phyloP scores from a whole-genome alignment of 2,329 filamentous ascomycete species.

The Huntiella decipiens region DNA sequence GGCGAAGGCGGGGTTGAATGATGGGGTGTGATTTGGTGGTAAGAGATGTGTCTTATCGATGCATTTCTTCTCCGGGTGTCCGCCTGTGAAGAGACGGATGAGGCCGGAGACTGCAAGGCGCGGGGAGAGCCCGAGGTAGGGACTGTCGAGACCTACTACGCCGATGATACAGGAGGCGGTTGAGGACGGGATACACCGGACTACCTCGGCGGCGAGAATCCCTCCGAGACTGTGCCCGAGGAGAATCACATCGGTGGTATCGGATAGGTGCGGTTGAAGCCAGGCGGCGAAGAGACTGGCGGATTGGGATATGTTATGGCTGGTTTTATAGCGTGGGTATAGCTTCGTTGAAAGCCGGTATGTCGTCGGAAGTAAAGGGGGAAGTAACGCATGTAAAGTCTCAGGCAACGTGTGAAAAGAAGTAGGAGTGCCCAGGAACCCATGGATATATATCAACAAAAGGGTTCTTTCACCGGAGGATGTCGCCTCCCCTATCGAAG shows the following conservation, averaged over 20 bases:
- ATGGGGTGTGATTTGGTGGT: not conserved
- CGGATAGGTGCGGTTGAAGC: slow-evolving; percentile 58
- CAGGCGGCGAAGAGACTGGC: slow-evolving; percentile 69
- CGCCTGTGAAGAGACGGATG: slow-evolving; percentile 49
- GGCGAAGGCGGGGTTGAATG: slow-evolving; percentile 53
- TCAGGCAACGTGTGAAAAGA: slow-evolving; percentile 78
- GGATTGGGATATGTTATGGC: slow-evolving; percentile 44
- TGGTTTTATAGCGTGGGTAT: slow-evolving; percentile 63
- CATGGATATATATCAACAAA: slow-evolving; percentile 70
- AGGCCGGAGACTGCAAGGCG: slow-evolving; percentile 71
- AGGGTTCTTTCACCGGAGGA: slow-evolving; percentile 20
- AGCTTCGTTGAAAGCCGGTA: slow-evolving; percentile 77
- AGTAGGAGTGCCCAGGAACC: slow-evolving; percentile 74
- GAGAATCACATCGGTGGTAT: slow-evolving; percentile 59
- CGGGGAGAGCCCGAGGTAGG: slow-evolving; percentile 75
- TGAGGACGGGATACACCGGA: slow-evolving; percentile 13
- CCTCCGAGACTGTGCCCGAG: slow-evolving; percentile 86
- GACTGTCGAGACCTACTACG: slow-evolving; percentile 65
- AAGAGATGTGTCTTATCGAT: not conserved
- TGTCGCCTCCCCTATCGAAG: no score
- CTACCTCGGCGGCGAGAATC: slow-evolving; percentile 61
- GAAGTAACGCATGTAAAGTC: slow-evolving; percentile 62
- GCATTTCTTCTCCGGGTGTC: slow-evolving; percentile 15
- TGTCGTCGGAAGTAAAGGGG: slow-evolving; percentile 44
- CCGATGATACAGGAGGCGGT: slow-evolving; percentile 35